phyloP scores from a whole-genome alignment of 495 filamentous ascomycete species.

The Xylaria curta region DNA sequence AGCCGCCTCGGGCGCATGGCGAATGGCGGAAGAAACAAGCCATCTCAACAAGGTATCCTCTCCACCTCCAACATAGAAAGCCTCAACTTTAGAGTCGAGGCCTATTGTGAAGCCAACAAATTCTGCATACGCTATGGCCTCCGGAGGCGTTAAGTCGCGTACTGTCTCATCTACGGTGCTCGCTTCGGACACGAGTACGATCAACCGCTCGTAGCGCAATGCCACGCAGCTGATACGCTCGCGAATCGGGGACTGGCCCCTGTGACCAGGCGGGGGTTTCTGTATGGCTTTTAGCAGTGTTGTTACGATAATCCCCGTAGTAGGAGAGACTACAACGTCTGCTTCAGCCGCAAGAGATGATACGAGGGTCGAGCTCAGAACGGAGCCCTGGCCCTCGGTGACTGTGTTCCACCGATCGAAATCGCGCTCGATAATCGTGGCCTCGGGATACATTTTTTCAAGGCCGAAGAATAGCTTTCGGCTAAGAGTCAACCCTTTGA shows the following conservation, averaged over 20 bases:
- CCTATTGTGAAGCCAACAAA: slow-evolving; percentile 58
- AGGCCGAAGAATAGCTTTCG: slow-evolving; percentile 46
- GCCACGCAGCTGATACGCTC: slow-evolving; percentile 63
- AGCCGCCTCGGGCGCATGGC: slow-evolving; percentile 43
- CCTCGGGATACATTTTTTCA: slow-evolving; percentile 55
- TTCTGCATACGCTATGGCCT: slow-evolving; percentile 59
- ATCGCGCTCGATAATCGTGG: slow-evolving; percentile 66
- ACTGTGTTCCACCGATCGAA: slow-evolving; percentile 51
- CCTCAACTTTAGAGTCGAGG: slow-evolving; percentile 49
- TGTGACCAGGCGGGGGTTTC: slow-evolving; percentile 67
- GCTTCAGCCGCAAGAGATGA: slow-evolving; percentile 64
- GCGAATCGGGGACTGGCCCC: slow-evolving; percentile 55
- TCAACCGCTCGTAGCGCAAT: slow-evolving; percentile 69
- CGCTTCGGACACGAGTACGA: slow-evolving; percentile 72
- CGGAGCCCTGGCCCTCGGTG: slow-evolving; percentile 40
- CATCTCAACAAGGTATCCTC: slow-evolving; percentile 63
- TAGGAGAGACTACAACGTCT: slow-evolving; percentile 76
- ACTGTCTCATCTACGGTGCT: slow-evolving; percentile 46
- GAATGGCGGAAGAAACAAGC: slow-evolving; percentile 57
- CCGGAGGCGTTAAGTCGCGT: slow-evolving; percentile 49
- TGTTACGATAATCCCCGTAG: slow-evolving; percentile 71
- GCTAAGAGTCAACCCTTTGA: slow-evolving; percentile 36
- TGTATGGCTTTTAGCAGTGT: slow-evolving; percentile 79
- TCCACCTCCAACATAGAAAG: slow-evolving; percentile 64
- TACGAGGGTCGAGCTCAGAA: slow-evolving; percentile 35